Conservation (phyloP, 108 stramenopile genomes). For the Licmophora abbreviata region DNA sequence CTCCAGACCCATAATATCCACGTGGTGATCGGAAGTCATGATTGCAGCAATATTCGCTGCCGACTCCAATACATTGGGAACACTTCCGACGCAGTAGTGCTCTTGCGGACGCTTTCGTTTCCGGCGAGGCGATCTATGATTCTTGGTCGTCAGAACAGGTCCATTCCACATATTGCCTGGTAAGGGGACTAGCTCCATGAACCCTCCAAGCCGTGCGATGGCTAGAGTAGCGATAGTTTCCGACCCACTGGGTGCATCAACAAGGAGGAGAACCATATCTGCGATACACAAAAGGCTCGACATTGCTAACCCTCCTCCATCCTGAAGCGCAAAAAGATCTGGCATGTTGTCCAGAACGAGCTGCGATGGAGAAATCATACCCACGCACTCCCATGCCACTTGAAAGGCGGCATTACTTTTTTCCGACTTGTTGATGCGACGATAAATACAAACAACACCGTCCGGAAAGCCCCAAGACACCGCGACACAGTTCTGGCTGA, state of each 20-base stretch:
- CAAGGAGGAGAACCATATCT: conserved; percentile 10
- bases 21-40: conserved; percentile 43
- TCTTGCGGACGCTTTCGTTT: neutral
- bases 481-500: conserved; percentile 58
- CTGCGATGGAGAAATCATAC: conserved; percentile 27
- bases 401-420: conserved; percentile 3
- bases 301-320: conserved; percentile 17
- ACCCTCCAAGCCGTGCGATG: conserved; percentile 68
- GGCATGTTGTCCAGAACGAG: conserved; percentile 18
- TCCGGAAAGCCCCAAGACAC: conserved; percentile 64
- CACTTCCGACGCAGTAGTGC: conserved; percentile 9
- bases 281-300: conserved; percentile 2
- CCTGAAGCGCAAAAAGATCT: conserved; percentile 4
- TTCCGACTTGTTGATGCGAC: conserved; percentile 19
- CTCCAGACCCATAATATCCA: conserved; percentile 50
- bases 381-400: conserved; percentile 14
- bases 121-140: conserved; percentile 4
- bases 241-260: neutral
- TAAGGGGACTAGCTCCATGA: conserved; percentile 62
- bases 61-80: conserved; percentile 3
- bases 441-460: conserved; percentile 61
- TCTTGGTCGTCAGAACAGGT: conserved; percentile 19
- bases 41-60: conserved; percentile 23
- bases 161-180: conserved; percentile 53
- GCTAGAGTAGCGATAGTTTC: conserved; percentile 27